Percentiles rank a stretch among this genome's conserved stretches.
Evolutionary conservation across 2,329 filamentous ascomycete genomes (phyloP).

Genomic region (Phyllosticta capitalensis): DNA sequence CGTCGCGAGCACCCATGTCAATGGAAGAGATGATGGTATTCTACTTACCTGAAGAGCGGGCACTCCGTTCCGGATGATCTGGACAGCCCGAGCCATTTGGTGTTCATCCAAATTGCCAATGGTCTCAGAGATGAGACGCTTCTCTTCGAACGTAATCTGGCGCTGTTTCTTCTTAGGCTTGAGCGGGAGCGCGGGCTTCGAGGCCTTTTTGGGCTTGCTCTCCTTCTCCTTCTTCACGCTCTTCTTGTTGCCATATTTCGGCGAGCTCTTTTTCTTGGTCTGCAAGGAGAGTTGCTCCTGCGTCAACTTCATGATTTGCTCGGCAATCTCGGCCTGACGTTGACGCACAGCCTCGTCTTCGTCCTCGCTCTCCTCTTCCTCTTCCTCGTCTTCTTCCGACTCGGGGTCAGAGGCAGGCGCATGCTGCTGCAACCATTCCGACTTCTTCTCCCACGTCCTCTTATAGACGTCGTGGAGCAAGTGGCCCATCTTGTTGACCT

Average conservation of each 20-base stretch:
- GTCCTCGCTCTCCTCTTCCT: slow-evolving; percentile 61
- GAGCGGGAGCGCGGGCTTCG: slow-evolving; percentile 20
- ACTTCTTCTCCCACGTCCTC: slow-evolving; percentile 65
- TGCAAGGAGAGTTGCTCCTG: slow-evolving; percentile 10
- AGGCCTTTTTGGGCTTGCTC: slow-evolving; percentile 18
- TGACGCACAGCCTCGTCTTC: slow-evolving; percentile 40
- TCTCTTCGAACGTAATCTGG: slow-evolving; percentile 68
- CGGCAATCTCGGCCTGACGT: slow-evolving; percentile 57
- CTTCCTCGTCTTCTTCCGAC: slow-evolving; percentile 56
- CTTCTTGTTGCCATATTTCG: slow-evolving; percentile 37
- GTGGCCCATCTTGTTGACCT: slow-evolving; percentile 63
- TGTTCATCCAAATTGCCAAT: slow-evolving; percentile 71
- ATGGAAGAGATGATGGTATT: not conserved
- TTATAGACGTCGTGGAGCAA: slow-evolving; percentile 68
- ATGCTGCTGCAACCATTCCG: slow-evolving; percentile 69
- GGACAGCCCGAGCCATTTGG: slow-evolving; percentile 72
- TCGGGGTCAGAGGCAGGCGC: slow-evolving; percentile 56
- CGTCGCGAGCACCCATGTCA: not conserved
- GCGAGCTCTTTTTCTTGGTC: slow-evolving; percentile 44
- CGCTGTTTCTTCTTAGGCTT: slow-evolving; percentile 49
- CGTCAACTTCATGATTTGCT: slow-evolving; percentile 16
- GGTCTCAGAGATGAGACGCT: slow-evolving; percentile 80
- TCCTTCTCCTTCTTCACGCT: slow-evolving; percentile 31
- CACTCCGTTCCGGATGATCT: slow-evolving; percentile 80
- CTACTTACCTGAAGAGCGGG: slow-evolving; percentile 54